Base-by-base conservation (phyloP, 805 yeast species). In the Suhomyces pyralidae region DNA sequence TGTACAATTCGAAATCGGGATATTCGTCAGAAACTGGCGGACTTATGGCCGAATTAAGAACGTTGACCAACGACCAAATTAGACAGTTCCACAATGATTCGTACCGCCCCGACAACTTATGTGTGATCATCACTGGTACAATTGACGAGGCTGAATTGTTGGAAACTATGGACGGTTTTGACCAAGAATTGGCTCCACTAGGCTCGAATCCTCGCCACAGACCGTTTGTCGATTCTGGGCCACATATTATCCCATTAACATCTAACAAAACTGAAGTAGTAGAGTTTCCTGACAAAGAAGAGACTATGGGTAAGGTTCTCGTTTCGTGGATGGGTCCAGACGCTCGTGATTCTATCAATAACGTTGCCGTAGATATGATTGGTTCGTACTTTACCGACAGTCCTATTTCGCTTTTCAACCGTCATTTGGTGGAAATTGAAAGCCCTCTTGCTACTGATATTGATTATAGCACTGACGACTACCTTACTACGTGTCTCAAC, bases 21-120 rank as follows among this genome's bases (percentile, higher is more conserved):
- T 94, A 93, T 66, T 82, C 91, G 9, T 84, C 94, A 7, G 97
- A 94, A 65, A 93, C 98, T 7, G 99, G 99, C 49, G 99, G 99
- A 0, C 70, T 90, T 46, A 82, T 90, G 68, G 77, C 80, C 26
- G 90, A 90, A 53, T 78, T 94, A 58, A 81, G 97, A 55, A 77
- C 76, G 2, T 76, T 94, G 60, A 80, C 88, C 1, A 86, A 84
- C 58, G 87, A 85, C 1, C 84, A 85, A 45, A 93, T 94, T 58
- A 80, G 86, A 58, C 70, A 83, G 20, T 94, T 90, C 63, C 98
- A 94, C 67, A 70, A 76, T 26, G 67, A 74, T 14, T 71, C 81
- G 62, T 94, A 94, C 69, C 79, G 92, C 46, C 89, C 97, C 0
- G 90, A 88, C 55, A 94, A 94, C 61, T 72, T 91, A 55, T 85